These are phyloP conservation scores for Orychophragmus violaceus DNA, from an alignment of 345 rosid species.

Conservation along the genomic window DNA sequence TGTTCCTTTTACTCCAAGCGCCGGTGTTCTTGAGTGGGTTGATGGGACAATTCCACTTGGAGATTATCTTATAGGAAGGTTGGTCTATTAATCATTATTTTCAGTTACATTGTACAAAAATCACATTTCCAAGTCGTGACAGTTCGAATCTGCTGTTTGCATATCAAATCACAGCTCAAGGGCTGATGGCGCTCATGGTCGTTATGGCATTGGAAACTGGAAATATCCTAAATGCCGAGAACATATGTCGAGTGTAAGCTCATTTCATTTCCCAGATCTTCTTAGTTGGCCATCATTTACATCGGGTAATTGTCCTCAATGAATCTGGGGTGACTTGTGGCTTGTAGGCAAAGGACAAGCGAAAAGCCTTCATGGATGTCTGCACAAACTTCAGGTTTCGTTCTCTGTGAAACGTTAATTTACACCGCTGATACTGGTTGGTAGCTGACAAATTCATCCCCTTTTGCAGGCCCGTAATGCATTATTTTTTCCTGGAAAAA, in stretches of 20 bases:
- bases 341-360: conserved; percentile 78
- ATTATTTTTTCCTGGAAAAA: conserved; percentile 85
- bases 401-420: conserved; percentile 4
- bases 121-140: not conserved
- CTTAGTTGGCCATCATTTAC: conserved; percentile 17
- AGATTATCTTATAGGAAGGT: conserved; percentile 95
- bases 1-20: conserved; percentile 96
- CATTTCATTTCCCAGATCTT: conserved; percentile 5
- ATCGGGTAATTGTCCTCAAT: not conserved
- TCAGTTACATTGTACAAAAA: not conserved
- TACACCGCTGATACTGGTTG: not conserved
- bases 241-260: conserved; percentile 68
- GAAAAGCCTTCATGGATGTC: conserved; percentile 71
- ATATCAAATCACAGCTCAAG: conserved; percentile 52
- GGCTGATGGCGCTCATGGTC: conserved; percentile 88
- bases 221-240: conserved; percentile 72
- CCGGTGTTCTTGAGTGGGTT: conserved; percentile 99
- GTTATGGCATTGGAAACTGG: conserved; percentile 87
- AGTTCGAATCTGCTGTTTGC: not conserved
- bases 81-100: not conserved
- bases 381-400: conserved; percentile 83
- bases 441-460: conserved; percentile 15
- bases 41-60: conserved; percentile 94
- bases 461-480: conserved; percentile 89
- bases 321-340: conserved; percentile 1